Base-by-base conservation (phyloP, 2,329 filamentous ascomycete genomes). In the Neonectria neomacrospora region DNA sequence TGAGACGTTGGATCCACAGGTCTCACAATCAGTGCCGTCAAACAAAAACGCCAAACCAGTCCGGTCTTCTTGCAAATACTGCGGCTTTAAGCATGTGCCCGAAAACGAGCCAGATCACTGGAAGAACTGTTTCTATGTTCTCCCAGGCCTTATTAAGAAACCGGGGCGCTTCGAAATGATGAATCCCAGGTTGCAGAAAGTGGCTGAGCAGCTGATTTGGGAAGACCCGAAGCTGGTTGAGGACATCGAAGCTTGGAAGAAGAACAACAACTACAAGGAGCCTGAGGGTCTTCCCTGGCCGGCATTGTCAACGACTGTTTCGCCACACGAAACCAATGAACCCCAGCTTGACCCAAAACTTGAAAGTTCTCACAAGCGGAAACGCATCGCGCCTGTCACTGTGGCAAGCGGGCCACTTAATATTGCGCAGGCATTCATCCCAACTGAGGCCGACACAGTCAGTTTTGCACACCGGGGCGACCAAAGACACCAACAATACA, bases 321-420 rank as follows among this genome's bases (percentile, higher is more conserved):
- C 16, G n/a, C n/a, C 37, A 20, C n/a, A 7, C 10, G n/a, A 41
- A 20, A 20, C 9, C 37, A 20, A 18, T 41, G 37, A n/a, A 41
- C 7, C 45, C 16, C 48, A 23, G 30, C 50, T 57, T 30, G 34
- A 47, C 16, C 20, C 41, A 6, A 55, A 57, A 16, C 45, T 39
- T 11, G 65, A 69, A 42, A 64, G 61, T 22, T 51, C 68, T 22
- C 18, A 32, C 12, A 76, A 77, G 58, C 73, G 70, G 57, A 77
- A 71, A 66, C 73, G 70, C 32, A 56, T 74, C 10, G 69, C 61
- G n/a, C 74, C 70, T 14, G 66, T 56, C n/a, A 61, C 70, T 28
- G 41, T 76, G 20, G 61, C 70, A 14, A 70, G 72, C 20, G 61
- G 51, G 8, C 69, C 70, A 26, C 61, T 64, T 4, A 64, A 64